Evolutionary conservation across 2,329 filamentous ascomycete genomes (phyloP).

Genomic region (Phialemoniopsis sp.): DNA sequence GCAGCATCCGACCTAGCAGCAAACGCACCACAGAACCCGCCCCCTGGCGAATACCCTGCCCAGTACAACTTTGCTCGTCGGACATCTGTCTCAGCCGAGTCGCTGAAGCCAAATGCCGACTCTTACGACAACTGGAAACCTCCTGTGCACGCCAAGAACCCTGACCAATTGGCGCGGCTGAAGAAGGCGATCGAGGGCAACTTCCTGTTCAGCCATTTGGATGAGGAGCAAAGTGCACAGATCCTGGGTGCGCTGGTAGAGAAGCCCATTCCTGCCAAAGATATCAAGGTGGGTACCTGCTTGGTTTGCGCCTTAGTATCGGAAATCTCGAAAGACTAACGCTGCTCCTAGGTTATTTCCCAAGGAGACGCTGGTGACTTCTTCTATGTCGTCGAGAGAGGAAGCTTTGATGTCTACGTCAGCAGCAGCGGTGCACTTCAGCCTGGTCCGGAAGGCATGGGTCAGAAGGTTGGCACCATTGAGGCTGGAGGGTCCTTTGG

Average conservation of each 20-base stretch:
- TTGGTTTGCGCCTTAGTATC: neutral
- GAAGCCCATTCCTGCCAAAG: slow-evolving; percentile 92
- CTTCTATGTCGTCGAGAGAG: slow-evolving; percentile 95
- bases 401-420: slow-evolving; percentile 87
- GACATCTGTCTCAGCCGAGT: slow-evolving; percentile 95
- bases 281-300: slow-evolving; percentile 53
- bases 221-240: slow-evolving; percentile 85
- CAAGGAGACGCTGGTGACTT: slow-evolving; percentile 96
- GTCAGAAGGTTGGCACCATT: slow-evolving; percentile 75
- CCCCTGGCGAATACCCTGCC: slow-evolving; percentile 71
- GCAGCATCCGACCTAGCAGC: slow-evolving; percentile 40
- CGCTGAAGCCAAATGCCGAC: slow-evolving; percentile 81
- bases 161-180: slow-evolving; percentile 76
- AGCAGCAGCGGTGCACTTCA: slow-evolving; percentile 74
- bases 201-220: slow-evolving; percentile 90
- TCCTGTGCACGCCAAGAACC: slow-evolving; percentile 76
- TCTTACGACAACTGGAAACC: slow-evolving; percentile 87
- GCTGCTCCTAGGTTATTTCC: slow-evolving; percentile 68
- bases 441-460: slow-evolving; percentile 76
- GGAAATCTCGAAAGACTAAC: neutral
- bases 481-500: slow-evolving; percentile 91
- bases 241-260: slow-evolving; percentile 89
- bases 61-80: slow-evolving; percentile 93
- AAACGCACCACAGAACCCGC: slow-evolving; percentile 38
- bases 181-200: slow-evolving; percentile 80